A percentile compares a stretch with the other conserved stretches of the same genome.
phyloP scores from a whole-genome alignment of 345 rosid genomes.

The Gossypium mustelinum region DNA sequence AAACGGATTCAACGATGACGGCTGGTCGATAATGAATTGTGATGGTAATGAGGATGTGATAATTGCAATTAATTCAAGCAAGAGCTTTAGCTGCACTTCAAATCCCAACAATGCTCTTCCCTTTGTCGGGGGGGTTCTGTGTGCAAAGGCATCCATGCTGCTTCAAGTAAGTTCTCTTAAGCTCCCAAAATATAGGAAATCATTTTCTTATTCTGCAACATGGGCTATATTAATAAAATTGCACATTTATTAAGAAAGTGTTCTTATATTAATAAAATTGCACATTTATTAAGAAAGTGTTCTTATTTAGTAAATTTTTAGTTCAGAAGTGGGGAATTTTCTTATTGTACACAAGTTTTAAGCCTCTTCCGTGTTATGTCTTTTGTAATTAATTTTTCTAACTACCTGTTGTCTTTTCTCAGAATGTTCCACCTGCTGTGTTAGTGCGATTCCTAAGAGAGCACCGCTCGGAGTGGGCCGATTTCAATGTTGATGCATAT shows the following conservation, averaged over 20 bases:
- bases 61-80: constrained; percentile 75
- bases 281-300: not conserved
- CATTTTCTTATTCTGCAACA: not conserved
- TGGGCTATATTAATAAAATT: not conserved
- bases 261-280: not conserved
- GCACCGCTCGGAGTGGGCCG: constrained; percentile 99
- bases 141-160: constrained; percentile 99
- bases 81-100: constrained; percentile 42
- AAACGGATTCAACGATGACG: constrained; percentile 91
- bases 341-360: not conserved
- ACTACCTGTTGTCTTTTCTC: constrained; percentile 30
- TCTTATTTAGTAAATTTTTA: not conserved
- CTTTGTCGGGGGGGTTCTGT: constrained; percentile 82
- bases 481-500: constrained; percentile 94
- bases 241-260: not conserved
- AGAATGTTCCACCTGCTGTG: constrained; percentile 97
- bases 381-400: not conserved
- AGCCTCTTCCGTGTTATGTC: not conserved
- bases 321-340: not conserved
- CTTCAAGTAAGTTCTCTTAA: constrained; percentile 57
- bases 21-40: constrained; percentile 79
- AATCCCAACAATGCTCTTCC: constrained; percentile 55
- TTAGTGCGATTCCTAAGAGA: constrained; percentile 91
- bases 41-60: constrained; percentile 93
- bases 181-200: not conserved